Evolutionary conservation across 2,329 filamentous ascomycete species (phyloP), one percentile per base, ranked within the genome.

Genomic region (Talaromyces rugulosus): DNA sequence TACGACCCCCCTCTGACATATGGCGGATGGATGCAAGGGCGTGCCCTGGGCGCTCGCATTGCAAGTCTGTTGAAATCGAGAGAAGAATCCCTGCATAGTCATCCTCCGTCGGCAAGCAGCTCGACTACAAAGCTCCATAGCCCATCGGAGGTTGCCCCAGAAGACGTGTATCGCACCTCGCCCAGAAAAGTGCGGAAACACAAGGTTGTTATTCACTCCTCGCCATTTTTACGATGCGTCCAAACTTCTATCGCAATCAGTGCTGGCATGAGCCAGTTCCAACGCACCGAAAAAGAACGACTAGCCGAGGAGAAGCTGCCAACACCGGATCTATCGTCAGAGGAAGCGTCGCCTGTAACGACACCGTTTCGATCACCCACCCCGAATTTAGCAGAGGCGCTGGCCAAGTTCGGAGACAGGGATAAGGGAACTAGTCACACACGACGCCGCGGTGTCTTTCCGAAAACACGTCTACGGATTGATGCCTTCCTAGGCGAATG

Each of bases 1-100:
- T 99, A 98, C 81, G 94, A 99, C 67, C 91, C 95, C 67, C 95
- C 95, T 56, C 83, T 99, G 62, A 96, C 93, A 2, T 98, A 97
- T 73, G 91, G 91, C 68, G 95, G 95, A 66, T 97, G 95, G 90
- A 86, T 89, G 14, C 95, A 98, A 76, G 89, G 90, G 59, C 88
- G 90, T 68, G 86, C 88, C 5, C 85, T 97, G 28, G 95, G 95
- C 16, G 83, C 87, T 64, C 88, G 92, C 64, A 97, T 99, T 65
- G 89, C 87, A n/a, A 87, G 83, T 68, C 86, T 96, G 33, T 74
- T 89, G 16, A 75, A 83, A 61, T 77, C 79, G 44, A 75, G 81
- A 31, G 82, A 83, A 67, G 74, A 71, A 58, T 60, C 53, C 59
- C 56, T 47, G 12, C 59, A 55, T 8, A 50, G 28, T 44, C 58